These are phyloP conservation scores for Blastomyces silverae DNA, from an alignment of 2,329 filamentous ascomycete species.

Conservation along the genomic window DNA sequence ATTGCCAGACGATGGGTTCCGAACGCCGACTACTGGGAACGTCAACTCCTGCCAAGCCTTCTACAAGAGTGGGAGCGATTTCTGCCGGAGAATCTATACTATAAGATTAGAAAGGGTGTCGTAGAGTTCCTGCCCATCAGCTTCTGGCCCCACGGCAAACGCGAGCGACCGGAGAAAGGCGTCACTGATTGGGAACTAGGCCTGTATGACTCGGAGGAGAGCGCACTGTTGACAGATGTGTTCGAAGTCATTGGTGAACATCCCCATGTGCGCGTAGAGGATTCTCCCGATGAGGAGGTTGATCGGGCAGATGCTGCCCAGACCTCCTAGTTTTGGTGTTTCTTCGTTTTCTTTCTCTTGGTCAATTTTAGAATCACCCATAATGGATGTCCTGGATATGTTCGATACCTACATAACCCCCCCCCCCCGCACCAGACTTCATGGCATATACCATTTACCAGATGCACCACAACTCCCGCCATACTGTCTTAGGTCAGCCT, in stretches of 20 bases:
- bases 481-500: background rate
- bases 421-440: too few species aligned
- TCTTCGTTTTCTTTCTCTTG: background rate
- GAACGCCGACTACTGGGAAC: conserved; percentile 28
- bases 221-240: background rate
- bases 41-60: conserved; percentile 37
- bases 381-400: background rate
- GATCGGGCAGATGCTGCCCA: background rate
- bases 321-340: background rate
- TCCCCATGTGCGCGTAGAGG: background rate
- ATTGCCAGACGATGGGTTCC: conserved; percentile 20
- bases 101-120: conserved; percentile 36
- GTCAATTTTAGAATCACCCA: background rate
- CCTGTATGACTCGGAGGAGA: background rate
- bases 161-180: conserved; percentile 17
- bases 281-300: background rate
- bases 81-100: conserved; percentile 36
- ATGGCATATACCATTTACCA: background rate
- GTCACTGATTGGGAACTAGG: conserved; percentile 17
- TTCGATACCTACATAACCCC: background rate
- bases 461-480: background rate
- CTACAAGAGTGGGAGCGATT: conserved; percentile 47
- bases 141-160: conserved; percentile 19
- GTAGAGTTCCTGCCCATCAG: conserved; percentile 35
- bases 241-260: conserved; percentile 11